These are phyloP conservation scores for Cunninghamia lanceolata DNA, from an alignment of 75 land plant genomes.

Conservation along the genomic window DNA sequence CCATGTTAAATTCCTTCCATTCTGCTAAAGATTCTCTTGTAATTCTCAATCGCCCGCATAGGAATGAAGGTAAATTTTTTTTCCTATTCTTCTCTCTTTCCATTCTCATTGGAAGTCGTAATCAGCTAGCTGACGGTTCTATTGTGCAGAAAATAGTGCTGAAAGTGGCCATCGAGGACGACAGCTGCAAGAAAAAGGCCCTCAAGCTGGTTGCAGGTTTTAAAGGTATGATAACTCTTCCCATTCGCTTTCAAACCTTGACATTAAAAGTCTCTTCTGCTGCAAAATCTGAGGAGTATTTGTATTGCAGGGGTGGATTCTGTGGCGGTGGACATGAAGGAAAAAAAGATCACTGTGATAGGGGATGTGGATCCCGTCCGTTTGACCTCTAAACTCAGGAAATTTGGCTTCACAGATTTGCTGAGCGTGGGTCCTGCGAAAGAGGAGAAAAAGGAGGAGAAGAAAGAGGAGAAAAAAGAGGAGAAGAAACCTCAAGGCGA, in stretches of 20 bases:
- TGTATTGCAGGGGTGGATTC: too few species aligned
- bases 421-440: conserved; percentile 55
- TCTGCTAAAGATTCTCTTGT: neutral
- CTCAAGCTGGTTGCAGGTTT: neutral
- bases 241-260: neutral
- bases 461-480: neutral
- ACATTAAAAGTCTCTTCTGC: neutral
- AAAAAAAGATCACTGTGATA: conserved; percentile 41
- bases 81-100: neutral
- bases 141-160: conserved; percentile 1
- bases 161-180: neutral
- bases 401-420: conserved; percentile 37
- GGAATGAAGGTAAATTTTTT: neutral
- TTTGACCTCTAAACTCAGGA: conserved; percentile 47
- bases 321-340: conserved; percentile 56
- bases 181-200: neutral
- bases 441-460: conserved; percentile 27
- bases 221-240: neutral
- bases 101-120: neutral
- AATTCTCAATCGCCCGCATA: neutral
- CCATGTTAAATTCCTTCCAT: too few species aligned
- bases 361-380: conserved; percentile 48
- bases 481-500: neutral
- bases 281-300: too few species aligned
- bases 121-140: neutral